phyloP scores from a whole-genome alignment of 2,329 filamentous ascomycete species.

The Teratosphaeria gauchensis region DNA sequence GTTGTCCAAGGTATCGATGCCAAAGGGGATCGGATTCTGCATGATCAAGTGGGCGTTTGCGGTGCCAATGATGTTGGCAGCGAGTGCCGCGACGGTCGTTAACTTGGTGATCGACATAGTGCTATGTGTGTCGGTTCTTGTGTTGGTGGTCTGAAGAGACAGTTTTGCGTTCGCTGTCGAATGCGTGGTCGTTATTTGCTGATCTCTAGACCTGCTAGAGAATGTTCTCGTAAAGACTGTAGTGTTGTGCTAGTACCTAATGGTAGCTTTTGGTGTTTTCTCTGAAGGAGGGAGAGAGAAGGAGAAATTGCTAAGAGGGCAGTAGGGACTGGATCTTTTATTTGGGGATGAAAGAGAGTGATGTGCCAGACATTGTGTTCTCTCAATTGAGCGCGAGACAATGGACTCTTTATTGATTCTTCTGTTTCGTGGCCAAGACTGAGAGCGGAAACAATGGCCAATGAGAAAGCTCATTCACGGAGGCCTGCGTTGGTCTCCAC shows the following conservation, averaged over 20 bases:
- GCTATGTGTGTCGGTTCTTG: background rate
- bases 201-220: background rate
- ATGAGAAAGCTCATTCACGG: background rate
- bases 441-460: background rate
- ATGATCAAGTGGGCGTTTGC: constrained; percentile 69
- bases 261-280: background rate
- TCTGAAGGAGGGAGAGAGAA: background rate
- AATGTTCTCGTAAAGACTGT: background rate
- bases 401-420: background rate
- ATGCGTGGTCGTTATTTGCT: background rate
- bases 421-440: background rate
- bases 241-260: background rate
- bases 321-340: background rate
- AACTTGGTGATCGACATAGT: constrained; percentile 8
- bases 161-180: background rate
- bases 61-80: constrained; percentile 30
- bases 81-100: constrained; percentile 8
- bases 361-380: background rate
- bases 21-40: constrained; percentile 57
- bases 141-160: background rate
- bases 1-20: constrained; percentile 45
- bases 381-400: background rate
- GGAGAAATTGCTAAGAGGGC: background rate
- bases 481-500: background rate
- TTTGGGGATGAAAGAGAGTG: background rate